A percentile compares a stretch with the other conserved stretches of the same genome.
phyloP scores from a whole-genome alignment of 306 rosid species.

The Vigna radiata region DNA sequence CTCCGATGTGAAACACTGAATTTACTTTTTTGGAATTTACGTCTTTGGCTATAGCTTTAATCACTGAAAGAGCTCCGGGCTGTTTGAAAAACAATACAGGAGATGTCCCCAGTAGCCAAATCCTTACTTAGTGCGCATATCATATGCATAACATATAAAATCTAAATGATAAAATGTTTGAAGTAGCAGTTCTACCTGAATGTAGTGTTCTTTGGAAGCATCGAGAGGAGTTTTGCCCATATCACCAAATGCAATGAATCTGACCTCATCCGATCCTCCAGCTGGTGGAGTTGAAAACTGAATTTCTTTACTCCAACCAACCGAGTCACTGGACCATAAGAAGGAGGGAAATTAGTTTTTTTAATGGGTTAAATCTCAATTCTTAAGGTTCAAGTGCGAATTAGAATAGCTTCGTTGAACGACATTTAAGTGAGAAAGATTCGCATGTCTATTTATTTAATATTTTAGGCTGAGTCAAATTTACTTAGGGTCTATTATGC shows the following conservation, averaged over 20 bases:
- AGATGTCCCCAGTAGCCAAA: not conserved
- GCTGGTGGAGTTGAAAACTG: slow-evolving; percentile 78
- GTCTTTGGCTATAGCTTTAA: slow-evolving; percentile 51
- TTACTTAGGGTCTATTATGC: too few species aligned
- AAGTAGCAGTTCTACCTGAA: slow-evolving; percentile 64
- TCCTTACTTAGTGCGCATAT: not conserved
- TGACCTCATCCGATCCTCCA: slow-evolving; percentile 72
- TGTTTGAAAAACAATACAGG: slow-evolving; percentile 34
- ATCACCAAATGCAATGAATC: slow-evolving; percentile 77
- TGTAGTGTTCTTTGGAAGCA: slow-evolving; percentile 76
- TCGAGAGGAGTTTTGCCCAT: slow-evolving; percentile 97
- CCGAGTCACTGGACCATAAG: slow-evolving; percentile 56
- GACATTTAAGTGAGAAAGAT: too few species aligned
- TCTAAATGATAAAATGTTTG: not conserved
- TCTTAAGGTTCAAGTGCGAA: slow-evolving; percentile 21
- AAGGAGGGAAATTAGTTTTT: not conserved
- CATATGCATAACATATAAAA: slow-evolving; percentile 31
- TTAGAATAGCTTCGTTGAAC: not conserved
- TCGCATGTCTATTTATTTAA: too few species aligned
- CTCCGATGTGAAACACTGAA: slow-evolving; percentile 86
- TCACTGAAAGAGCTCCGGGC: slow-evolving; percentile 92
- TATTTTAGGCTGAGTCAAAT: too few species aligned
- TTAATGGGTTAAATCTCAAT: not conserved
- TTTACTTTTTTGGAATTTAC: not conserved
- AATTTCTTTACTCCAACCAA: slow-evolving; percentile 78